Percentiles rank a stretch among this genome's conserved stretches.
Evolutionary conservation across 2,329 filamentous ascomycete genomes (phyloP).

Genomic region (Tricladium varicosporioides): DNA sequence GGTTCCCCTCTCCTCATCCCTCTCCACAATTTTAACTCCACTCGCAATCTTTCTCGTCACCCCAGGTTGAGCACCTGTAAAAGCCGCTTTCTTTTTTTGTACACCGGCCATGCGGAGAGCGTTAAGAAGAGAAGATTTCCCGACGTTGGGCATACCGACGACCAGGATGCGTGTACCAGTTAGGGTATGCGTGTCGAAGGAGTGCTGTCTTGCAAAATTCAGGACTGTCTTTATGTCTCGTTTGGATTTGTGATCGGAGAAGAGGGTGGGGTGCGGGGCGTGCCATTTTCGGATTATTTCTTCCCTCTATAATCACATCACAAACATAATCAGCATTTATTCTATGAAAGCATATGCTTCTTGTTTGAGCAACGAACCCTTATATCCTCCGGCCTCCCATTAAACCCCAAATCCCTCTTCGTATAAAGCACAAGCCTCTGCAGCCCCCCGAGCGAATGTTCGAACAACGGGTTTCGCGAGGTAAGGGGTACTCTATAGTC

Average conservation of each 20-base stretch:
- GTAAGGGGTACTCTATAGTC: constrained; percentile 89
- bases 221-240: constrained; percentile 42
- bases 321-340: not conserved
- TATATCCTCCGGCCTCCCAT: constrained; percentile 38
- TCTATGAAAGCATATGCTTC: no score
- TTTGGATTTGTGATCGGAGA: constrained; percentile 48
- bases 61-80: constrained; percentile 83
- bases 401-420: constrained; percentile 72
- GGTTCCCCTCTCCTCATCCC: constrained; percentile 41
- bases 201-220: constrained; percentile 49
- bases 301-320: constrained; percentile 40
- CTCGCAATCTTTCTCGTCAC: constrained; percentile 83
- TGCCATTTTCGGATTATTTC: constrained; percentile 53
- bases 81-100: constrained; percentile 65
- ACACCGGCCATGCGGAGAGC: constrained; percentile 71
- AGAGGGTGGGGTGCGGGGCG: constrained; percentile 48
- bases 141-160: constrained; percentile 97
- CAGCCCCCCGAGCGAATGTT: constrained; percentile 69
- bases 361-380: constrained; percentile 33
- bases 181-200: constrained; percentile 55
- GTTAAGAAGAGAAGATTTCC: constrained; percentile 94
- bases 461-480: constrained; percentile 86
- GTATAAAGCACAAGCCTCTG: constrained; percentile 86
- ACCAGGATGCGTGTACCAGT: constrained; percentile 82
- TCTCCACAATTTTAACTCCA: constrained; percentile 75